These are phyloP conservation scores for Globisporangium ultimum DNA, from an alignment of 352 stramenopile species.

Conservation along the genomic window DNA sequence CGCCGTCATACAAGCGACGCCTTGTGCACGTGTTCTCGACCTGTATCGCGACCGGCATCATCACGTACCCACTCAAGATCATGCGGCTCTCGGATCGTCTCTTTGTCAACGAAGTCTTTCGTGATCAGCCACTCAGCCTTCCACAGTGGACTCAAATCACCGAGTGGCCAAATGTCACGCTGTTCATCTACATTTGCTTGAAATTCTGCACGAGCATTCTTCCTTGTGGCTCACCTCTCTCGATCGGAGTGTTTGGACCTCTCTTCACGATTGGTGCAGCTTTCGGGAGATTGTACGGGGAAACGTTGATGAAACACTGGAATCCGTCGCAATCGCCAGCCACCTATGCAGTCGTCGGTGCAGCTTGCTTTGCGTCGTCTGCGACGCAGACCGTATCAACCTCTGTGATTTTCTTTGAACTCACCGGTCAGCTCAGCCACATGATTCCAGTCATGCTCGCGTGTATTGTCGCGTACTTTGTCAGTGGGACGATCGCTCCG, in stretches of 20 bases:
- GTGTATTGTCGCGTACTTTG: constrained; percentile 80
- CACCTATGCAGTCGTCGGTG: constrained; percentile 90
- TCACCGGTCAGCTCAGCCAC: constrained; percentile 78
- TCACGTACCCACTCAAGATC: constrained; percentile 70
- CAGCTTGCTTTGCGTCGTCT: constrained; percentile 87
- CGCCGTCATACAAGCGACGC: constrained; percentile 51
- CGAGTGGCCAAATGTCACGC: constrained; percentile 45
- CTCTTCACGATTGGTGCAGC: constrained; percentile 81
- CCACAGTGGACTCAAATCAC: constrained; percentile 64
- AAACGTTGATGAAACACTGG: constrained; percentile 76
- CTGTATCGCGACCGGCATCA: constrained; percentile 44
- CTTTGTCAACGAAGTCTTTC: constrained; percentile 80
- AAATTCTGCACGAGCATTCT: constrained; percentile 73
- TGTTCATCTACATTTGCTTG: constrained; percentile 70
- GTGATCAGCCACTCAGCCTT: constrained; percentile 51
- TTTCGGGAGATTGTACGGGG: constrained; percentile 68
- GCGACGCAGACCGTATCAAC: constrained; percentile 90
- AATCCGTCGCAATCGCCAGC: constrained; percentile 70
- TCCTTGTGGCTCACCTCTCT: constrained; percentile 66
- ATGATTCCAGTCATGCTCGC: constrained; percentile 83
- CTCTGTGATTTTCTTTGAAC: constrained; percentile 85
- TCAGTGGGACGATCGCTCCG: constrained; percentile 66
- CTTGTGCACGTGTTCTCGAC: constrained; percentile 60
- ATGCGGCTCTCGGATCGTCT: constrained; percentile 65
- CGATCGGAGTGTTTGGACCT: constrained; percentile 77